These are phyloP conservation scores for Entelexis paramagnoliae DNA, from an alignment of 1,139 yeast species.

Conservation along the genomic window DNA sequence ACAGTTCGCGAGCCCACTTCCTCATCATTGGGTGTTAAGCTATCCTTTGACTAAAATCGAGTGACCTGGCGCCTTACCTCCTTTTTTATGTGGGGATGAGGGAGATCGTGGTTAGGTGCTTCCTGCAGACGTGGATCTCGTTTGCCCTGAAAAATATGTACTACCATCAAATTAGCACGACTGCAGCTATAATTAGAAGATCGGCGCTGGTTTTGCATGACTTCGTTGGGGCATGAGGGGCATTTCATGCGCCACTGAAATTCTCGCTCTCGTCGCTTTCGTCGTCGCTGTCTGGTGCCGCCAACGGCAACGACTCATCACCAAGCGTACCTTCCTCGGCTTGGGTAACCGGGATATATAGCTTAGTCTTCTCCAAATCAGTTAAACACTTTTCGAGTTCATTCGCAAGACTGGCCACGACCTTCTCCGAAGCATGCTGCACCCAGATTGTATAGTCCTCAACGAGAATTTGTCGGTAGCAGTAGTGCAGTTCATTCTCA, in stretches of 20 bases:
- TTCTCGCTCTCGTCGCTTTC: conserved; percentile 20
- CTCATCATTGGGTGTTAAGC: not conserved
- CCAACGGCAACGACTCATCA: conserved; percentile 24
- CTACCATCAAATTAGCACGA: no score
- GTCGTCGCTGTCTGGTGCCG: conserved; percentile 28
- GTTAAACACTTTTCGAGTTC: conserved; percentile 38
- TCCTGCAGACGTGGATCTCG: not conserved
- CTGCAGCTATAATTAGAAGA: not conserved
- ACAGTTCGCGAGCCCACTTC: not conserved
- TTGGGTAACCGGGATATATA: conserved; percentile 8
- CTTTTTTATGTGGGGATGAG: not conserved
- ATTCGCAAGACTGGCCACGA: conserved; percentile 52
- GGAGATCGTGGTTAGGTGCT: not conserved
- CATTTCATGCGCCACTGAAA: not conserved
- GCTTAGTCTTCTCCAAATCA: conserved; percentile 21
- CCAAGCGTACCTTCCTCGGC: conserved; percentile 26
- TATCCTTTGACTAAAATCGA: not conserved
- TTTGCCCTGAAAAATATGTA: not conserved
- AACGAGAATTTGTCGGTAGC: conserved; percentile 67
- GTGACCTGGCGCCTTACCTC: not conserved
- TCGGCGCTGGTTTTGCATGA: not conserved
- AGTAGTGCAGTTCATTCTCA: conserved; percentile 75
- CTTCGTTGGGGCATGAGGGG: no score
- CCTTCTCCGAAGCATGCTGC: conserved; percentile 44
- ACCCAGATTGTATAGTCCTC: conserved; percentile 80